Percentiles rank a stretch among this genome's conserved stretches.
Conservation (phyloP, 441 rosid genomes). For the Pelargonium cotyledonis region DNA sequence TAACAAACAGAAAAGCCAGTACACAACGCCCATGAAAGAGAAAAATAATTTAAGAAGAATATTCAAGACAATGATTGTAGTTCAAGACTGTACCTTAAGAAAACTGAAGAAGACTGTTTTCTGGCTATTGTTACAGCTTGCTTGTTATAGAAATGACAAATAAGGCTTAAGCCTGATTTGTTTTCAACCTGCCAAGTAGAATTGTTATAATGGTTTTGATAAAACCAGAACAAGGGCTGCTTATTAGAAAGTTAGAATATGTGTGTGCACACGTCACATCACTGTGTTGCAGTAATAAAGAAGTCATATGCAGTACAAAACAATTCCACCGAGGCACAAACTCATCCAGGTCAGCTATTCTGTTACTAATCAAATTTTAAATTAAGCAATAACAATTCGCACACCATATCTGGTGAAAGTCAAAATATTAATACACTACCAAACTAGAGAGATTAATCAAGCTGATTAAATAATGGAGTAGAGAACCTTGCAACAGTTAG, state of each 20-base stretch:
- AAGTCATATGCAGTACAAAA: constrained; percentile 3
- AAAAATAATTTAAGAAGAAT: neutral
- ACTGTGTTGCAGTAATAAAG: constrained; percentile 8
- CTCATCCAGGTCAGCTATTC: constrained; percentile 1
- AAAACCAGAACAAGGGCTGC: constrained; percentile 13
- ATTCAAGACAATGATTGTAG: constrained; percentile 9
- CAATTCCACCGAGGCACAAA: neutral
- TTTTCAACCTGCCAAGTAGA: constrained; percentile 67
- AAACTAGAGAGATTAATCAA: neutral
- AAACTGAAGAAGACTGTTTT: constrained; percentile 64
- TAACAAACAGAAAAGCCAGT: neutral
- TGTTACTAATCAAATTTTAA: neutral
- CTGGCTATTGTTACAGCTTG: constrained; percentile 53
- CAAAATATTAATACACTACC: neutral
- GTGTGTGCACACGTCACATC: constrained; percentile 3
- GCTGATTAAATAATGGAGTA: constrained; percentile 20
- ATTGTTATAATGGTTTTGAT: constrained; percentile 14
- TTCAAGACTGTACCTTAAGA: constrained; percentile 45
- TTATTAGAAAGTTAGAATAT: constrained; percentile 1
- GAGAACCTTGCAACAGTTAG: constrained; percentile 83
- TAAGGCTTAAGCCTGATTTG: constrained; percentile 63
- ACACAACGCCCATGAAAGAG: neutral
- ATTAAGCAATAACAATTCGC: neutral
- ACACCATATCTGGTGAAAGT: constrained; percentile 6
- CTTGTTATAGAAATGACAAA: constrained; percentile 50